Conservation (phyloP, 495 filamentous ascomycete genomes). For the Penicillium antarcticum region DNA sequence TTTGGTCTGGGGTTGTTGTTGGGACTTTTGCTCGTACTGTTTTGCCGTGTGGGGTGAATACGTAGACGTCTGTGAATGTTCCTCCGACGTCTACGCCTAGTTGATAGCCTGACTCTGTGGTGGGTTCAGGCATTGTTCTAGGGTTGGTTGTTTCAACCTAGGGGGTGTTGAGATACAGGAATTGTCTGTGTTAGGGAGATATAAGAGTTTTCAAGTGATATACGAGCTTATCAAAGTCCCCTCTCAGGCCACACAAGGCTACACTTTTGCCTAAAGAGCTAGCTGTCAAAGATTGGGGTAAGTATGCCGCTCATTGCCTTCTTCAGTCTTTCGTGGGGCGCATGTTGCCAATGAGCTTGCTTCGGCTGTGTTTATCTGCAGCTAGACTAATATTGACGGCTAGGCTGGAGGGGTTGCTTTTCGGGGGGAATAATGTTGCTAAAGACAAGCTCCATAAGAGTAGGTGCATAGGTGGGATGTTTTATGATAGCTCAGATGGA, state of each 20-base stretch:
- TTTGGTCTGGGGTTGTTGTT: constrained; percentile 46
- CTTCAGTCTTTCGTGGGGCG: neutral
- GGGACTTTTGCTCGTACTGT: constrained; percentile 45
- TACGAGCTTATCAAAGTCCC: neutral
- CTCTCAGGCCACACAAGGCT: neutral
- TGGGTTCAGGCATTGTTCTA: neutral
- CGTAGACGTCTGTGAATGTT: constrained; percentile 50
- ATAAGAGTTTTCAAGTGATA: too few relatives aligned
- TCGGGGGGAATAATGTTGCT: too few relatives aligned
- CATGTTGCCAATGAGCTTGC: neutral
- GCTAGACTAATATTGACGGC: too few relatives aligned
- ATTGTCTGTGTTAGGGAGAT: neutral
- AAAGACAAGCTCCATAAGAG: too few relatives aligned
- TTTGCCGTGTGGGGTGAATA: constrained; percentile 39
- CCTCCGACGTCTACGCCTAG: constrained; percentile 44
- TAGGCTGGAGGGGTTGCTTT: too few relatives aligned
- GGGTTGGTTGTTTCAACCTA: neutral
- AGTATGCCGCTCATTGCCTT: neutral
- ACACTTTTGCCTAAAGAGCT: neutral
- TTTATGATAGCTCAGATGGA: too few relatives aligned
- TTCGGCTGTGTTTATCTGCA: too few relatives aligned
- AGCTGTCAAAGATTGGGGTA: neutral
- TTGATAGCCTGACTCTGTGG: constrained; percentile 18
- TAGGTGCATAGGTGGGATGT: too few relatives aligned
- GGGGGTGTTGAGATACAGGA: neutral